Base-by-base conservation (phyloP, 768 basidiomycete species). In the Leccinum longicurvipes region DNA sequence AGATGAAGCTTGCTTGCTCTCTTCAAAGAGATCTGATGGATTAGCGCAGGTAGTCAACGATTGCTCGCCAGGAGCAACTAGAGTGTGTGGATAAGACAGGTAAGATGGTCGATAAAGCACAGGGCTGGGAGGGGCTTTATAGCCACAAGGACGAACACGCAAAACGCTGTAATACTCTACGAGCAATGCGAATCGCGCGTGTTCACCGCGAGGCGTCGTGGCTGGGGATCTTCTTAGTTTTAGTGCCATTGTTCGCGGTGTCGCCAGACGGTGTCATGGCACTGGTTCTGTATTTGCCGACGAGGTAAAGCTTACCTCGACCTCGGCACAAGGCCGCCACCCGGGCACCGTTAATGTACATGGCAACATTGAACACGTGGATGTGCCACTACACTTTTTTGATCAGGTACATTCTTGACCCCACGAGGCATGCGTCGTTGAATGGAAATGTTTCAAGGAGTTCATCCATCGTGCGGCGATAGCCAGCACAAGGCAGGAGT, bases 61-160 rank as follows among this genome's bases (percentile, higher is more conserved):
- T 63, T 49, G 59, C 66, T 73, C 70, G 56, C 70, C 70, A 57
- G 72, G 70, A 73, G 66, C 62, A 45, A 50, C 31, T 64, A 14
- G 47, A 63, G 49, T 54, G 9, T 55, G 63, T 45, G 70, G 67
- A 72, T 63, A 77, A 67, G 82, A 70, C 67, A 61, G 79, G 80
- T 58, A 79, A 78, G 71, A 76, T 79, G 63, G 67, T 72, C 58
- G 51, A 49, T 54, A 53, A 50, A 54, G 24, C 32, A 28, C 41
- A 36, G 54, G 42, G 51, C 47, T 44, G 47, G 45, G 42, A 34
- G 51, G 55, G 34, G 53, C 32, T 71, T 70, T 71, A 71, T 71
- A 71, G 47, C 50, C 56, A 55, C 55, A 46, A 48, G 39, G 56
- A 53, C 19, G 32, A 41, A 29, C 54, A 32, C 49, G 51, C 53